phyloP scores from a whole-genome alignment of 805 yeast genomes.

The Kodamaea kaohsiungensis region DNA sequence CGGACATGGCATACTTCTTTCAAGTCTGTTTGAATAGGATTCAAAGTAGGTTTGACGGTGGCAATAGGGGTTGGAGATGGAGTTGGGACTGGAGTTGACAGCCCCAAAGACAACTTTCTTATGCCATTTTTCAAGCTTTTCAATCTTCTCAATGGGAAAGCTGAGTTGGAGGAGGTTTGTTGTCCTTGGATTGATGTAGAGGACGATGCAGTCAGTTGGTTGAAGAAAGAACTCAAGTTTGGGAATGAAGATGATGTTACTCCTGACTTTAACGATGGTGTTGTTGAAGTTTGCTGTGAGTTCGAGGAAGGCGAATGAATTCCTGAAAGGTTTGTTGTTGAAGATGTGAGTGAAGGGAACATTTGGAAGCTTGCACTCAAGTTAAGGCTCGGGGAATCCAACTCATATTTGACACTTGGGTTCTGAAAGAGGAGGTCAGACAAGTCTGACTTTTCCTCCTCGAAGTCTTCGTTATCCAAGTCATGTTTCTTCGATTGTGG shows the following conservation, averaged over 20 bases:
- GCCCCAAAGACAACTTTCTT: conserved; percentile 33
- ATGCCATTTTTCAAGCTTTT: conserved; percentile 41
- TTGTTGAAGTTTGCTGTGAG: conserved; percentile 1
- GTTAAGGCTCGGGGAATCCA: conserved; percentile 27
- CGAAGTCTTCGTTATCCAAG: background rate
- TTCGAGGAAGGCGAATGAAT: background rate
- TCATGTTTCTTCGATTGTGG: background rate
- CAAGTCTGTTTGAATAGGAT: conserved; percentile 15
- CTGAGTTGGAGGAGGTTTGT: conserved; percentile 19
- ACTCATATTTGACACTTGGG: conserved; percentile 22
- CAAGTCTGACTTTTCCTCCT: conserved; percentile 7
- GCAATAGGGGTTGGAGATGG: background rate
- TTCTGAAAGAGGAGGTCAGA: conserved; percentile 11
- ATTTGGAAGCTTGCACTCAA: conserved; percentile 15
- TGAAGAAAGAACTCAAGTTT: conserved; percentile 8
- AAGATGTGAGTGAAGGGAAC: conserved; percentile 15
- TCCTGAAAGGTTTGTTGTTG: background rate
- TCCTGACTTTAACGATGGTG: conserved; percentile 1
- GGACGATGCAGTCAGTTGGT: conserved; percentile 3
- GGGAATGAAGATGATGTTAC: conserved; percentile 8
- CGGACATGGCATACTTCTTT: conserved; percentile 2
- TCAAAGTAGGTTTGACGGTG: conserved; percentile 12
- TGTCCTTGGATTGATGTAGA: conserved; percentile 10
- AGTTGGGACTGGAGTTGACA: background rate
- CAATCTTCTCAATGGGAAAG: conserved; percentile 33